phyloP scores from a whole-genome alignment of 768 basidiomycete genomes.

The Pleurotus platypus region DNA sequence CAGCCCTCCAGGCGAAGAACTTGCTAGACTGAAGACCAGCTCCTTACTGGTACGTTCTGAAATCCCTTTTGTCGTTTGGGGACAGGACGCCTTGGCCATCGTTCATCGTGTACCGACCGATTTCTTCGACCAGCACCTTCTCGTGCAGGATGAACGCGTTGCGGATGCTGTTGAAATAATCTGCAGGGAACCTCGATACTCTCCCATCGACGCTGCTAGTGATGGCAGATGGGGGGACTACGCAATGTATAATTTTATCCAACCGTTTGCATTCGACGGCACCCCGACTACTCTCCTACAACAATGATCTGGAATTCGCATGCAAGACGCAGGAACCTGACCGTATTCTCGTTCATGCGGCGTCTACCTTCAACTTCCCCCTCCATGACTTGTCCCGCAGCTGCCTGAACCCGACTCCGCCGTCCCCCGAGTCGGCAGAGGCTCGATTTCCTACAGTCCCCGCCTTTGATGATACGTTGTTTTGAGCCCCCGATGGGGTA shows the following conservation, averaged over 20 bases:
- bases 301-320: not conserved
- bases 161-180: not conserved
- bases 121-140: conserved; percentile 14
- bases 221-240: conserved; percentile 1
- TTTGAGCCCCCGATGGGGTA: not conserved
- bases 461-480: conserved; percentile 3
- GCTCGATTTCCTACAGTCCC: conserved; percentile 13
- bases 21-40: not conserved
- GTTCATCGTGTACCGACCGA: conserved; percentile 17
- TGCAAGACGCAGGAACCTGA: conserved; percentile 1
- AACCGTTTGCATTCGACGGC: not conserved
- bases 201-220: not conserved
- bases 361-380: conserved; percentile 11
- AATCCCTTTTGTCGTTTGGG: conserved; percentile 13
- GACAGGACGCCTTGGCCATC: conserved; percentile 18
- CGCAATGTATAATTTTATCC: not conserved
- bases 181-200: not conserved
- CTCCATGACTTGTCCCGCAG: conserved; percentile 12
- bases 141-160: conserved; percentile 15
- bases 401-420: conserved; percentile 8
- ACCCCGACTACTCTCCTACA: not conserved
- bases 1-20: not conserved
- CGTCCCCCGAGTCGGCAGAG: not conserved
- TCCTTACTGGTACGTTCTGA: not conserved
- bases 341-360: conserved; percentile 14